Conservation (phyloP, 176 grass and related monocot species). For the Rhipidocladum racemiflorum region DNA sequence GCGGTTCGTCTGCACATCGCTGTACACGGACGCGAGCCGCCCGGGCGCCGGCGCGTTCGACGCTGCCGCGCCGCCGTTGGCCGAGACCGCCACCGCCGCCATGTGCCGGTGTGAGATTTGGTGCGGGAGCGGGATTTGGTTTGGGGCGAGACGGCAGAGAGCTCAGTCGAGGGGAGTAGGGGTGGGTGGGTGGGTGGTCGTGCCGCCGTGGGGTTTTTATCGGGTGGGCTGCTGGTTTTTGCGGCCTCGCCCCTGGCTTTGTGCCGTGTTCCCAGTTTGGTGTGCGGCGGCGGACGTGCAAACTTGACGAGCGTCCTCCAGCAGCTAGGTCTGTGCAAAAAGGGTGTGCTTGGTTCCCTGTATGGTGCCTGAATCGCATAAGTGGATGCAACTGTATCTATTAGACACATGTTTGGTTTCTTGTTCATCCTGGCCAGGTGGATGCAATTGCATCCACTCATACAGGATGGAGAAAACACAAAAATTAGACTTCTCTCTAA, state of each 20-base stretch:
- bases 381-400: too few species aligned
- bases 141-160: not conserved
- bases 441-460: too few species aligned
- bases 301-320: not conserved
- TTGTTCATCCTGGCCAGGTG: too few species aligned
- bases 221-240: conserved; percentile 18
- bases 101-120: conserved; percentile 36
- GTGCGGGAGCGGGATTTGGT: not conserved
- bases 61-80: conserved; percentile 46
- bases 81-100: conserved; percentile 46
- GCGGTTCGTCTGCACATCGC: conserved; percentile 89
- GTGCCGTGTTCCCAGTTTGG: not conserved
- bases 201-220: conserved; percentile 32
- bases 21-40: conserved; percentile 73
- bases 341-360: too few species aligned
- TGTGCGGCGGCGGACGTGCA: not conserved
- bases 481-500: too few species aligned
- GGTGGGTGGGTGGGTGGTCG: not conserved
- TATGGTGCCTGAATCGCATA: too few species aligned
- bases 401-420: too few species aligned
- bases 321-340: too few species aligned
- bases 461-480: too few species aligned
- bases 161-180: not conserved
- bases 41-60: conserved; percentile 34
- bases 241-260: conserved; percentile 33